Base-by-base conservation (phyloP, 164 flowering plant species). In the Liquidambar formosana region DNA sequence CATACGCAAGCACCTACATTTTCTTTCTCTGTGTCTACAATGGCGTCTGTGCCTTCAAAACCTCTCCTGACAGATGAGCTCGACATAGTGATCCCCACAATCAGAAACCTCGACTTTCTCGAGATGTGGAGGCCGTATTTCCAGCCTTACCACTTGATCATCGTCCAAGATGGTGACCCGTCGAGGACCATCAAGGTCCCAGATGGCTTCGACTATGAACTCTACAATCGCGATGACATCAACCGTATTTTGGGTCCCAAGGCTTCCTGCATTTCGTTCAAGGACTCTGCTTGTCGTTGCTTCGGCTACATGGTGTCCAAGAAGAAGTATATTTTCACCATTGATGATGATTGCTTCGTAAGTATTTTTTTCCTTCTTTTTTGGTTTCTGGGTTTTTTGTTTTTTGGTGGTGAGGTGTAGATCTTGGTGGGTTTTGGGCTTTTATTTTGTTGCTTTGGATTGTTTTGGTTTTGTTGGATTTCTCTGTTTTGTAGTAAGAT, bases 111-210 rank as follows among this genome's bases (percentile, higher is more conserved):
- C 28, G 97, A 91, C 63, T 91, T 91, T 75, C 76, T 91, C 28
- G 94, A 91, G 82, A 88, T 87, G 93, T 91, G 96, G 96, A 78
- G 96, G 80, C 96, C 96, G 0, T 91, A 86, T 71, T 82, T 91
- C 47, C 74, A 91, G 84, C 88, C 83, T 0, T 91, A 91, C 78
- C 97, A 91, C 68, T 80, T 91, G 28, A 91, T 91, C 84, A 89
- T 91, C 46, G 97, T 91, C 22, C 97, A 91, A 66, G 97, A 91
- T 61, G 97, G 97, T 49, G 97, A 91, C 48, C 97, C 94, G 0
- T 57, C 94, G 0, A 88, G 83, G 82, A 74, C 65, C 59, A 89
- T 91, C 74, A 71, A 78, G 27, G 94, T 91, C 38, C 97, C 97
- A 16, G 89, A 86, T 0, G 97, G 97, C 0, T 91, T 86, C 71